Conservation (phyloP, 305 asterid genomes). For the Rubia tinctorum region DNA sequence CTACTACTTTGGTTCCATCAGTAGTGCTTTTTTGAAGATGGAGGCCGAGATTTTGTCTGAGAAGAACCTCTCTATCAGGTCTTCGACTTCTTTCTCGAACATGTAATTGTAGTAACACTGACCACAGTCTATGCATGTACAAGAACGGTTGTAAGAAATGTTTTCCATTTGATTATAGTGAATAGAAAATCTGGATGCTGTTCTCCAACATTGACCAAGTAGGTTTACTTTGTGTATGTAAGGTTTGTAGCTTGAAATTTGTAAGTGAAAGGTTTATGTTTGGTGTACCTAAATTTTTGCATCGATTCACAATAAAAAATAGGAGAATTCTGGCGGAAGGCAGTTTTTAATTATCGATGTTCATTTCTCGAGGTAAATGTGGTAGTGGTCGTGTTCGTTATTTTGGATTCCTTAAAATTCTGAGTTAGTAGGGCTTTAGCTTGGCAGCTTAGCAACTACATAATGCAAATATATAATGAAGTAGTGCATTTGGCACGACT, state of each 20-base stretch:
- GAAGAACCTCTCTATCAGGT: too few relatives aligned
- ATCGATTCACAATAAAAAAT: constrained; percentile 38
- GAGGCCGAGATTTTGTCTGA: too few relatives aligned
- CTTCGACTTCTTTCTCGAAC: too few relatives aligned
- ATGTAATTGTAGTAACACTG: too few relatives aligned
- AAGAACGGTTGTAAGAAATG: too few relatives aligned
- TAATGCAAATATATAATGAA: constrained; percentile 70
- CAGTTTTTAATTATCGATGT: constrained; percentile 76
- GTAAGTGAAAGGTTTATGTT: background rate
- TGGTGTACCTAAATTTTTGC: constrained; percentile 12
- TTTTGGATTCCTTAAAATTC: background rate
- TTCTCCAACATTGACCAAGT: constrained; percentile 84
- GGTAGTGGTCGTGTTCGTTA: background rate
- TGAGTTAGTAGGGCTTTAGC: background rate
- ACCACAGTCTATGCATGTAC: too few relatives aligned
- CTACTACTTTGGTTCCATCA: too few relatives aligned
- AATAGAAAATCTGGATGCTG: constrained; percentile 20
- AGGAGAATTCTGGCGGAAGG: constrained; percentile 58
- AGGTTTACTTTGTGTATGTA: constrained; percentile 12
- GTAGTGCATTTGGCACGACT: constrained; percentile 1
- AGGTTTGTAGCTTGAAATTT: background rate
- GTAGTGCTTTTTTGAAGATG: too few relatives aligned
- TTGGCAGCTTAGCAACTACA: constrained; percentile 11
- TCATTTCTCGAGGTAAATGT: constrained; percentile 81
- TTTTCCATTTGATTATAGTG: too few relatives aligned